Evolutionary conservation across 805 yeast genomes (phyloP), one percentile per base, ranked within the genome.

Genomic region (Metschnikowia reukaufii): DNA sequence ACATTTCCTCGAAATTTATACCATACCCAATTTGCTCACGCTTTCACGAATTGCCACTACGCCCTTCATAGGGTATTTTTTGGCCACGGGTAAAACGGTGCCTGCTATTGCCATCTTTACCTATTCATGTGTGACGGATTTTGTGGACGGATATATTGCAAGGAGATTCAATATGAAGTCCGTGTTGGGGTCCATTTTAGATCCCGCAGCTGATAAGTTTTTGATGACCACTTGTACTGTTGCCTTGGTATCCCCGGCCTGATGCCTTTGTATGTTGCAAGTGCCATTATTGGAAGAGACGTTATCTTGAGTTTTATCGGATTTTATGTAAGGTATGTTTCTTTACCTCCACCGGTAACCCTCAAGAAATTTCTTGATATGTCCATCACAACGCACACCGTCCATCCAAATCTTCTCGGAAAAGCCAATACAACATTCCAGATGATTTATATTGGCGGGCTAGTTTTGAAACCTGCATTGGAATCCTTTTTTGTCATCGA

Each of bases 151-250:
- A 0, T 87, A 68, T 59, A 81, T 95, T 52, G 99, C 99, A 4
- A 74, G 99, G 45, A 78, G 68, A 49, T 92, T 66, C 71, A 82
- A 88, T 46, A 72, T 86, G 76, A 78, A 82, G 58, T 83, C 96
- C 1, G 84, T 87, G 1, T 78, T 90, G 6, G 99, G 99, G 0
- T 84, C 96, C 0, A 83, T 94, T 13, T 72, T 95, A 29, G 99
- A 94, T 60, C 99, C 99, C 0, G 75, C 89, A 69, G 99, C 99
- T 0, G 99, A 94, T 63, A 94, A 94, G 63, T 72, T 86, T 13
- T 73, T 94, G 39, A 90, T 94, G 97, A 77, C 92, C 17, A 81
- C 87, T 0, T 81, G 96, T 42, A 91, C 98, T 0, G 74, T 83
- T 0, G 82, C 96, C 43, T 67, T 94, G 47, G 82, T 92, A 77